Conservation (phyloP, 2,329 filamentous ascomycete genomes). For the Cordyceps fumosorosea region DNA sequence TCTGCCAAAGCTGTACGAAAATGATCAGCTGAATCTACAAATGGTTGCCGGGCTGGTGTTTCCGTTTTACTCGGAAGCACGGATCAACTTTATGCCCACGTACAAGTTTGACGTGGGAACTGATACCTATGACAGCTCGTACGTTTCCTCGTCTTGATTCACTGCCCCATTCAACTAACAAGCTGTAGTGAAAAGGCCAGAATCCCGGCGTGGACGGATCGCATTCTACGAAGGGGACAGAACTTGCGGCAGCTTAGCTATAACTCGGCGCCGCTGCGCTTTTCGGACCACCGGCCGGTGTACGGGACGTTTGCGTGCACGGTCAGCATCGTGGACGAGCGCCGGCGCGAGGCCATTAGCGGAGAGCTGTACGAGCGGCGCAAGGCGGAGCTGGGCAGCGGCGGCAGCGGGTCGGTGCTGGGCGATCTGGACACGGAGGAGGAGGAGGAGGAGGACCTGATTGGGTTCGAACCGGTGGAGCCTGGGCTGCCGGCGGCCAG, state of each 20-base stretch:
- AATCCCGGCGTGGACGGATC: slow-evolving; percentile 96
- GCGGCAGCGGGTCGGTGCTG: slow-evolving; percentile 39
- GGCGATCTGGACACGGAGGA: slow-evolving; percentile 58
- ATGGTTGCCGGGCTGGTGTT: slow-evolving; percentile 92
- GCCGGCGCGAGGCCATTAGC: slow-evolving; percentile 63
- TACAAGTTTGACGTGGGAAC: slow-evolving; percentile 92
- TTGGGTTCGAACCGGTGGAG: slow-evolving; percentile 76
- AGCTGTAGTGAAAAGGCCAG: slow-evolving; percentile 69
- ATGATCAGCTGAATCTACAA: slow-evolving; percentile 92
- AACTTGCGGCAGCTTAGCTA: slow-evolving; percentile 81
- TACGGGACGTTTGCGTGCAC: slow-evolving; percentile 82
- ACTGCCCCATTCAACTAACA: not conserved
- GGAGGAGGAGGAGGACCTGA: slow-evolving; percentile 75
- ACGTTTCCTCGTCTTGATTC: slow-evolving; percentile 28
- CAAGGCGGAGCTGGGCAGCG: slow-evolving; percentile 56
- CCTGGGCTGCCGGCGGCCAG: slow-evolving; percentile 65
- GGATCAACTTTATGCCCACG: slow-evolving; percentile 83
- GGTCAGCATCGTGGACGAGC: slow-evolving; percentile 74
- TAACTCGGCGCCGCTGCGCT: slow-evolving; percentile 70
- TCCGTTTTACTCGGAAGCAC: slow-evolving; percentile 83
- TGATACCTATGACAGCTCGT: slow-evolving; percentile 88
- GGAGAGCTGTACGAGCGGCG: slow-evolving; percentile 67
- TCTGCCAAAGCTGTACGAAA: slow-evolving; percentile 75
- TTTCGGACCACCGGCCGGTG: slow-evolving; percentile 95
- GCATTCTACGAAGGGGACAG: slow-evolving; percentile 77